phyloP scores from a whole-genome alignment of 805 yeast genomes.

The Ogataea nonfermentans region DNA sequence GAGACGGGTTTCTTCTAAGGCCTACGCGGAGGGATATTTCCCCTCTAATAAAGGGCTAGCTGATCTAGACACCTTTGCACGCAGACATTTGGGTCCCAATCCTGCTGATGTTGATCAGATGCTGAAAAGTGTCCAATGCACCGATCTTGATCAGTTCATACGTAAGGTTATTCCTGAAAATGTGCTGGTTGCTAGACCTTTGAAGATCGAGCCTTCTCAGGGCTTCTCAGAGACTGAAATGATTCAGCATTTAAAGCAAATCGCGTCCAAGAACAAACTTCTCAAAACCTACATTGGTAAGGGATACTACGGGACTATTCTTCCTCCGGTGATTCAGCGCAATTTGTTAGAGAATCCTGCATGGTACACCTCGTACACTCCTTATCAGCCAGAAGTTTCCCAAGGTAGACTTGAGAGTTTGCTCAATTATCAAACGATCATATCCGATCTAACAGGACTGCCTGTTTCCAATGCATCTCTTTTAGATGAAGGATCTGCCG shows the following conservation, averaged over 20 bases:
- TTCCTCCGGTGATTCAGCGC: slow-evolving; percentile 92
- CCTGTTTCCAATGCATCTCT: slow-evolving; percentile 94
- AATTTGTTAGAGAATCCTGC: slow-evolving; percentile 91
- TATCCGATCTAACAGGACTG: slow-evolving; percentile 87
- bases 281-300: slow-evolving; percentile 82
- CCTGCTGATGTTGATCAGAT: slow-evolving; percentile 60
- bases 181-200: slow-evolving; percentile 65
- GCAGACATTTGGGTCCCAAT: slow-evolving; percentile 88
- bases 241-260: slow-evolving; percentile 59
- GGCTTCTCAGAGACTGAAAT: slow-evolving; percentile 85
- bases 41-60: slow-evolving; percentile 33
- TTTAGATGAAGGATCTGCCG: slow-evolving; percentile 95
- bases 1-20: slow-evolving; percentile 29
- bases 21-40: slow-evolving; percentile 48
- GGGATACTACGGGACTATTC: slow-evolving; percentile 87
- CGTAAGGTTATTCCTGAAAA: slow-evolving; percentile 72
- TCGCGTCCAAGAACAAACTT: slow-evolving; percentile 75
- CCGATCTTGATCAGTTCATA: slow-evolving; percentile 69
- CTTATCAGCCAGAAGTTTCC: slow-evolving; percentile 96
- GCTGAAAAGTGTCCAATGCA: slow-evolving; percentile 64
- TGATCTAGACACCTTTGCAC: slow-evolving; percentile 73
- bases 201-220: slow-evolving; percentile 61
- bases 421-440: slow-evolving; percentile 89
- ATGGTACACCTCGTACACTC: slow-evolving; percentile 98
- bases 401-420: slow-evolving; percentile 93